Evolutionary conservation across 257 asterid genomes (phyloP), one percentile per base, ranked within the genome.

Genomic region (Galeopsis tetrahit): DNA sequence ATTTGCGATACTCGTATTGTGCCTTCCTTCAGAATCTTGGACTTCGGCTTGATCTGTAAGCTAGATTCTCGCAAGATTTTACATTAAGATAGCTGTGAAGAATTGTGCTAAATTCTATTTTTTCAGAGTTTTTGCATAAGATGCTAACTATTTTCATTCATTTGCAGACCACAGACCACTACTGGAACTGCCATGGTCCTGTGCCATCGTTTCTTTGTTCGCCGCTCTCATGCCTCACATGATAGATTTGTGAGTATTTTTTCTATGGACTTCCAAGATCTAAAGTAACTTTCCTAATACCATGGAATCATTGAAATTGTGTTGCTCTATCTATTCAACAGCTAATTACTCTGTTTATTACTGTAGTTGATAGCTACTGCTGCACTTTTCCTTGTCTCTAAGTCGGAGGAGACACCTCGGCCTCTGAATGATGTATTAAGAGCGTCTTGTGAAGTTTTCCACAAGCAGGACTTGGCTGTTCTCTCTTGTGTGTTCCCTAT

Each of bases 331-430:
- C 40, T 52, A 33, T 75, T 39, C 53, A 64, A 75, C 72, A 64
- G 28, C 76, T 76, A 61, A 77, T 73, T 48, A 35, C 34, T n/a
- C 33, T 73, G 33, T 81, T 51, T 58, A 36, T 66, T 56, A 44
- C 67, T 84, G 78, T 97, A 94, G 99, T 74, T 91, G 83, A 85
- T 94, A 73, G 96, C 99, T 73, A 94, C 99, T 11, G 97, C 99
- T 51, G 86, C 91, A 21, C 93, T 94, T 72, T 94, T 94, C 77
- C 96, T 94, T 40, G 87, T 91, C 62, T 86, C 99, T 1, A 94
- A 94, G 81, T 94, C 99, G 2, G 99, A 94, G 85, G 98, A 94
- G 90, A 79, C 98, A 52, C 70, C 96, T 34, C 87, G 95, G 32
- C 91, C 97, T 66, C 96, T 94, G 67, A 87, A 94, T 81, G 87